Evolutionary conservation across 2,329 filamentous ascomycete genomes (phyloP), one percentile per base, ranked within the genome.

Genomic region (Penicillium sp.): DNA sequence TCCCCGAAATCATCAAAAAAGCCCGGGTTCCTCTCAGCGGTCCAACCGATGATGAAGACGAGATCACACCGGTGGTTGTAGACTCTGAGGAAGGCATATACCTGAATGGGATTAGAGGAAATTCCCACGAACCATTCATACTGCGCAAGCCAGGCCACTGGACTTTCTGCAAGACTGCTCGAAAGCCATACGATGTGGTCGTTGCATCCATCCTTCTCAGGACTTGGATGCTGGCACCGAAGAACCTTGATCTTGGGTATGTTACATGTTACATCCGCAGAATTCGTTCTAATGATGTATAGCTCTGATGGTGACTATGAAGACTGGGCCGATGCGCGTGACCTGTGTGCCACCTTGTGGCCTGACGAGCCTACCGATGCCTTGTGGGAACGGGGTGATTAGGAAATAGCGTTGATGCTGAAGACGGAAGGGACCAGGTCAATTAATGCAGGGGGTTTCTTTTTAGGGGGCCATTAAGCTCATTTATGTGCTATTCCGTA

Each of bases 141-240:
- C 39, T 58, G n/a, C 15, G 39, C 21, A 34, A 43, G 13, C 15
- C 29, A 1, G 34, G 32, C 1, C 2, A 10, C 0, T 45, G 31
- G 22, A 28, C 7, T 10, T 57, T 49, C 31, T 49, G 51, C 37
- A 61, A 59, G 26, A 61, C 59, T 2, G 46, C 13, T 1, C 24
- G 12, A 2, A 55, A 44, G 42, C 53, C 56, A 10, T 61, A 61
- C 15, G 56, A 61, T 43, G n/a, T 31, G 21, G 58, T 58, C 4
- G 54, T 59, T 13, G 39, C 50, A 3, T 54, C 51, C 19, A 50
- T 62, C 19, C 29, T 61, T 13, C 48, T 62, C 4, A 42, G 57
- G 13, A 55, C 55, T 3, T 48, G 43, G 12, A 51, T 54, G 51
- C 28, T 61, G 34, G 57, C 56, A 29, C 58, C 53, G 1, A 32